Evolutionary conservation across 345 rosid species (phyloP).

Genomic region (Eucalyptus cladocalyx): DNA sequence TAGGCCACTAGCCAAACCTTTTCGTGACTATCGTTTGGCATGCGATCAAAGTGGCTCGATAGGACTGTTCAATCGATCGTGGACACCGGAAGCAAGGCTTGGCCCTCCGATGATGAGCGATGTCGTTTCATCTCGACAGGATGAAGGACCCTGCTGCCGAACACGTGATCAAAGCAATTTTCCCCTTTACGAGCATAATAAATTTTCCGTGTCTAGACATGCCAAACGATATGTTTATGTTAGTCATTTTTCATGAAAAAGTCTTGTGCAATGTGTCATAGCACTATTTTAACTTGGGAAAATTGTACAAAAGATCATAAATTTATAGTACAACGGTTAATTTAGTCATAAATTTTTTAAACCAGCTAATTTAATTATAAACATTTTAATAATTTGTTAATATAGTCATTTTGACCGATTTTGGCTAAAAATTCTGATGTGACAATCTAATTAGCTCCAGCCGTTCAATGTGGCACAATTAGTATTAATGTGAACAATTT

Average conservation of each 20-base stretch:
- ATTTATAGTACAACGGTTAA: rapidly evolving
- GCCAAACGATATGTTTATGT: background rate
- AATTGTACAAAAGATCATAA: background rate
- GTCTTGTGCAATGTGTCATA: background rate
- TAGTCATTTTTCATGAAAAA: background rate
- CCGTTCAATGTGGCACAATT: rapidly evolving
- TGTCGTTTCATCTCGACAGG: background rate
- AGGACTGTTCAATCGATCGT: background rate
- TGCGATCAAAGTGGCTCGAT: background rate
- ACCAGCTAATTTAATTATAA: rapidly evolving
- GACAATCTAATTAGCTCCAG: rapidly evolving
- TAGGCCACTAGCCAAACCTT: background rate
- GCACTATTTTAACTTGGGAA: background rate
- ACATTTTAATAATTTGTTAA: rapidly evolving
- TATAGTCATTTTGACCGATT: background rate
- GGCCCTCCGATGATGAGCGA: background rate
- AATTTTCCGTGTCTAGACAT: background rate
- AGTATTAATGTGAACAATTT: rapidly evolving
- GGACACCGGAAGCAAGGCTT: background rate
- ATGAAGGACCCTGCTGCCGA: background rate
- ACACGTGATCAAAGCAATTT: background rate
- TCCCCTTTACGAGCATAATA: background rate
- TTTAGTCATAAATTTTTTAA: background rate
- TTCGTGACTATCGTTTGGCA: background rate
- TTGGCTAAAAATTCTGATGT: background rate